These are phyloP conservation scores for Pseudocercospora fuligena DNA, from an alignment of 2,329 filamentous ascomycete genomes.

Conservation along the genomic window DNA sequence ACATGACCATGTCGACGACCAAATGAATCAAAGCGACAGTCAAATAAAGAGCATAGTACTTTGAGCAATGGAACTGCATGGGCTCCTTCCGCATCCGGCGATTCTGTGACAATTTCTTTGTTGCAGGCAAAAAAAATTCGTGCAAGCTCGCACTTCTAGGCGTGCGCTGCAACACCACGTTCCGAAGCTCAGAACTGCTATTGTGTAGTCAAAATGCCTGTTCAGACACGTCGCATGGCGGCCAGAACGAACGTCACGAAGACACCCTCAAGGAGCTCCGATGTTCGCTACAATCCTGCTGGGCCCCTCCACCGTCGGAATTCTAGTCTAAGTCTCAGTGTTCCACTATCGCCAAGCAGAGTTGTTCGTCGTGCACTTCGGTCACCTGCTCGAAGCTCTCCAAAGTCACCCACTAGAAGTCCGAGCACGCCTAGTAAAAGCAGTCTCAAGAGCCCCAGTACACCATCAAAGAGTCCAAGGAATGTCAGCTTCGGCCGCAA, in stretches of 20 bases:
- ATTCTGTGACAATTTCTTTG: slow-evolving; percentile 5
- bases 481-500: slow-evolving; percentile 1
- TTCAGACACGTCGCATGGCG: slow-evolving; percentile 6
- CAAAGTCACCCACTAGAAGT: neutral
- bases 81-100: slow-evolving; percentile 4
- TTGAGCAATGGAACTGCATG: neutral
- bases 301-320: neutral
- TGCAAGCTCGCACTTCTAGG: neutral
- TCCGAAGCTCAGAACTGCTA: neutral
- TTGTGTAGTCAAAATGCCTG: neutral
- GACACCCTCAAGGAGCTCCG: neutral
- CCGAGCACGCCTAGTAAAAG: slow-evolving; percentile 8
- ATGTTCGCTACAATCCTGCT: neutral
- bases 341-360: neutral
- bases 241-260: neutral
- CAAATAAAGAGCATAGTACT: neutral
- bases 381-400: neutral
- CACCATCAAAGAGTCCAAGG: neutral
- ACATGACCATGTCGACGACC: neutral
- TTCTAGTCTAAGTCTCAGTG: neutral
- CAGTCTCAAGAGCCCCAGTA: slow-evolving; percentile 10
- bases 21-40: neutral
- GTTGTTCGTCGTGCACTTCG: neutral
- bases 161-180: neutral
- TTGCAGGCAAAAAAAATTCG: neutral